Evolutionary conservation across 2,329 filamentous ascomycete genomes (phyloP).

Genomic region (Dothiorella sarmentorum): DNA sequence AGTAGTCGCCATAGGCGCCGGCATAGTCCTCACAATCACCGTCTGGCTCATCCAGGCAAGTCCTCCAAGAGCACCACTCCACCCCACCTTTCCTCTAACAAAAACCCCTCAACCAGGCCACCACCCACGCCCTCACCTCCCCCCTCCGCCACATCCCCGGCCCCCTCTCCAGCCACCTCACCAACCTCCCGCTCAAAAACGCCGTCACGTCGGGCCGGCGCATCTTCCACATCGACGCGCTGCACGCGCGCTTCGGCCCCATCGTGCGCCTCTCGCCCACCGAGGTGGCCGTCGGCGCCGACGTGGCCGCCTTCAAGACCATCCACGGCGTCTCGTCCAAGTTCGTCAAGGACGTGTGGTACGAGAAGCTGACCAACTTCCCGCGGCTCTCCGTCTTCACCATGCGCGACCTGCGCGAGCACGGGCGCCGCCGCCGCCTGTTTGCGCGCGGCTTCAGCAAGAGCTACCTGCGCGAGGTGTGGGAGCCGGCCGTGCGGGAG

Average conservation of each 20-base stretch:
- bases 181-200: constrained; percentile 35
- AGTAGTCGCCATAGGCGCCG: not conserved
- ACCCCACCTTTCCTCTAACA: not conserved
- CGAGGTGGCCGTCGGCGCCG: constrained; percentile 29
- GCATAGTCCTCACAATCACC: not conserved
- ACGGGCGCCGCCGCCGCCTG: constrained; percentile 35
- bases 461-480: constrained; percentile 33
- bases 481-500: constrained; percentile 34
- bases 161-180: constrained; percentile 33
- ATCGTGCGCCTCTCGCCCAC: constrained; percentile 31
- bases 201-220: constrained; percentile 37
- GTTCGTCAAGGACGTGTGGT: constrained; percentile 20
- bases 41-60: not conserved
- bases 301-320: constrained; percentile 29
- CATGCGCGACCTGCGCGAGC: constrained; percentile 36
- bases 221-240: constrained; percentile 38
- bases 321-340: constrained; percentile 32
- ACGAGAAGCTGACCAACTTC: constrained; percentile 24
- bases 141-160: constrained; percentile 29
- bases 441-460: constrained; percentile 38
- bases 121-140: constrained; percentile 27
- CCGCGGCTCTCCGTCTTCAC: constrained; percentile 35
- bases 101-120: constrained; percentile 20
- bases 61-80: not conserved
- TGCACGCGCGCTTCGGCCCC: constrained; percentile 35